phyloP scores from a whole-genome alignment of 345 rosid genomes.

The Camelina laxa region DNA sequence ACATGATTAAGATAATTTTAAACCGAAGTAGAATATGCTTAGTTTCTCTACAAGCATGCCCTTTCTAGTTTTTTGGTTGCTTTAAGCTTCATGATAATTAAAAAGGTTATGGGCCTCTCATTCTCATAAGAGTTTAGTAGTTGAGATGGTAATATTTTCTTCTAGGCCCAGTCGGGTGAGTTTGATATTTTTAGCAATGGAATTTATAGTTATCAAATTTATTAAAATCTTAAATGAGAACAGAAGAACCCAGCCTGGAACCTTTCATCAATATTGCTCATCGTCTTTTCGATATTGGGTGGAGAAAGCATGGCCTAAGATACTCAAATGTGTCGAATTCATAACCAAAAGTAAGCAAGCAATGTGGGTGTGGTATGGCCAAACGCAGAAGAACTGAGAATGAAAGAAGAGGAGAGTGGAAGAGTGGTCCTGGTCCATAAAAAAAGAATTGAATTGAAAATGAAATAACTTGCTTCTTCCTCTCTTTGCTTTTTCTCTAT shows the following conservation, averaged over 20 bases:
- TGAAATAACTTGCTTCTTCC: not conserved
- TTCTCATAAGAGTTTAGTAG: not conserved
- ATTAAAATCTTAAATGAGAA: constrained; percentile 11
- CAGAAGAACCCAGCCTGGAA: constrained; percentile 37
- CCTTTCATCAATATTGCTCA: constrained; percentile 11
- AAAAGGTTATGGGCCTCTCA: not conserved
- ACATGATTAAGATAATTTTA: no score
- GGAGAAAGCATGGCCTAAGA: constrained; percentile 29
- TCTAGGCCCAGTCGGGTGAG: not conserved
- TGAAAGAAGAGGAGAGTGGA: constrained; percentile 46
- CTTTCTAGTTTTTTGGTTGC: no score
- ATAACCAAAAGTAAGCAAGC: constrained; percentile 41
- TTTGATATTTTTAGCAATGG: not conserved
- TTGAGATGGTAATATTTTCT: not conserved
- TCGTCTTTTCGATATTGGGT: constrained; percentile 27
- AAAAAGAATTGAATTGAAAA: constrained; percentile 10
- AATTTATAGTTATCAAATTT: no score
- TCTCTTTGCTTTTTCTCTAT: constrained; percentile 32
- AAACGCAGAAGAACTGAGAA: constrained; percentile 39
- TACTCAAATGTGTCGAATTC: constrained; percentile 33
- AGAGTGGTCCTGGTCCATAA: constrained; percentile 48
- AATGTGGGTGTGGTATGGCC: constrained; percentile 43
- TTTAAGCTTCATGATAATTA: no score
- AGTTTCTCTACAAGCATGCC: no score
- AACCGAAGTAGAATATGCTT: no score